phyloP scores from a whole-genome alignment of 2,329 filamentous ascomycete species.

The Cytospora paraplurivora region DNA sequence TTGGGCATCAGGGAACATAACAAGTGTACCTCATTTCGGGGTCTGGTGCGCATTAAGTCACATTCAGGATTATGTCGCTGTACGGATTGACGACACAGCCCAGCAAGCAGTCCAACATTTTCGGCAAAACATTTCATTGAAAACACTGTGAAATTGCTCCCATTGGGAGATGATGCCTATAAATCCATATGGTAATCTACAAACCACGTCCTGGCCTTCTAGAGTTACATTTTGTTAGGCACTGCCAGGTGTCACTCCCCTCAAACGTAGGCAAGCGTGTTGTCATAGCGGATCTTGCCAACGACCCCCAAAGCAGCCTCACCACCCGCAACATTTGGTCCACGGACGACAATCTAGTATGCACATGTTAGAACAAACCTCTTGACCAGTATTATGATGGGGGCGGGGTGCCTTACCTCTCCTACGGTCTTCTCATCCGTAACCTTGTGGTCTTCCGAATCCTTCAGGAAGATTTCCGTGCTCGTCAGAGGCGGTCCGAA shows the following conservation, averaged over 20 bases:
- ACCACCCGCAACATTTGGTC: constrained; percentile 71
- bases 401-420: constrained; percentile 56
- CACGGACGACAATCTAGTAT: constrained; percentile 66
- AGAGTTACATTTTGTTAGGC: background rate
- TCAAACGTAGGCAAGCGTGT: constrained; percentile 65
- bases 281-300: constrained; percentile 69
- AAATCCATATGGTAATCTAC: constrained; percentile 11
- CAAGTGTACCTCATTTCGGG: constrained; percentile 9
- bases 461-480: constrained; percentile 74
- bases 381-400: background rate
- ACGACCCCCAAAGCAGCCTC: constrained; percentile 65
- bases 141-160: background rate
- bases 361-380: constrained; percentile 26
- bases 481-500: constrained; percentile 82
- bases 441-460: constrained; percentile 61
- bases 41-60: constrained; percentile 7
- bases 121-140: background rate
- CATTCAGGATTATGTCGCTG: constrained; percentile 11
- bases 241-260: background rate
- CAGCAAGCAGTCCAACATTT: background rate
- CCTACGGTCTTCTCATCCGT: constrained; percentile 64
- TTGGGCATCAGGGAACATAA: constrained; percentile 17
- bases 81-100: constrained; percentile 1
- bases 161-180: background rate
- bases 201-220: background rate